Percentiles rank a stretch among this genome's conserved stretches.
Conservation (phyloP, 352 stramenopile genomes). For the Elongisporangium senticosum region DNA sequence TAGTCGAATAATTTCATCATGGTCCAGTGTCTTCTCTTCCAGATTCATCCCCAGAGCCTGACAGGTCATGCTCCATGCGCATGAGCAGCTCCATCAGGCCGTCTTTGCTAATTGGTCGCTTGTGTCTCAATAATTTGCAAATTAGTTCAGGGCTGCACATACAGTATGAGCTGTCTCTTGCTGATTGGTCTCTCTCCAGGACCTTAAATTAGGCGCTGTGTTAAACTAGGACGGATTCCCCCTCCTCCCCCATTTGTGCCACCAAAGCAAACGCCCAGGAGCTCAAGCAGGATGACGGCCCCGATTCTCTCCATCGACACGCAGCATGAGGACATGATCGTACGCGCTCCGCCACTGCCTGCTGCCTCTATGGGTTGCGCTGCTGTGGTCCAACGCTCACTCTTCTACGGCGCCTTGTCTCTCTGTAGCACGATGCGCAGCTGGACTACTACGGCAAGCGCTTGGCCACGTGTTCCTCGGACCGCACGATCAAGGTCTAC, state of each 20-base stretch:
- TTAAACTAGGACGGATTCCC: constrained; percentile 8
- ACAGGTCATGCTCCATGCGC: no score
- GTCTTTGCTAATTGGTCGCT: neutral
- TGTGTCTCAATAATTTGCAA: no score
- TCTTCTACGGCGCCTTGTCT: constrained; percentile 9
- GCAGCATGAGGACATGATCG: constrained; percentile 97
- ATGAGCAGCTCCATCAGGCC: no score
- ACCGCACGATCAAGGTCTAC: constrained; percentile 97
- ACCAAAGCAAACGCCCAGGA: constrained; percentile 17
- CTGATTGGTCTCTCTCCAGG: constrained; percentile 12
- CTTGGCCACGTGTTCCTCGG: constrained; percentile 97
- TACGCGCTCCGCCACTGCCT: constrained; percentile 17
- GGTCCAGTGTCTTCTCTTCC: no score
- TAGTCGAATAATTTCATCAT: neutral
- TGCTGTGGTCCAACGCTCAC: constrained; percentile 7
- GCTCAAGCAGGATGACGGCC: constrained; percentile 54
- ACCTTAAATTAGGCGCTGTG: neutral
- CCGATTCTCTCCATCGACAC: constrained; percentile 92
- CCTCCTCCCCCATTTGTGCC: constrained; percentile 9
- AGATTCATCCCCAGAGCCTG: neutral
- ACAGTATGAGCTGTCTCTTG: constrained; percentile 25
- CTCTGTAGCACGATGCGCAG: constrained; percentile 94
- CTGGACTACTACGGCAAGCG: constrained; percentile 99
- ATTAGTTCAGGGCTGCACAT: no score
- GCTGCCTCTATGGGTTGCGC: neutral